Percentiles rank a stretch among this genome's conserved stretches.
These are phyloP conservation scores for Stachybotrys elegans DNA, from an alignment of 2,329 filamentous ascomycete genomes.

Conservation along the genomic window DNA sequence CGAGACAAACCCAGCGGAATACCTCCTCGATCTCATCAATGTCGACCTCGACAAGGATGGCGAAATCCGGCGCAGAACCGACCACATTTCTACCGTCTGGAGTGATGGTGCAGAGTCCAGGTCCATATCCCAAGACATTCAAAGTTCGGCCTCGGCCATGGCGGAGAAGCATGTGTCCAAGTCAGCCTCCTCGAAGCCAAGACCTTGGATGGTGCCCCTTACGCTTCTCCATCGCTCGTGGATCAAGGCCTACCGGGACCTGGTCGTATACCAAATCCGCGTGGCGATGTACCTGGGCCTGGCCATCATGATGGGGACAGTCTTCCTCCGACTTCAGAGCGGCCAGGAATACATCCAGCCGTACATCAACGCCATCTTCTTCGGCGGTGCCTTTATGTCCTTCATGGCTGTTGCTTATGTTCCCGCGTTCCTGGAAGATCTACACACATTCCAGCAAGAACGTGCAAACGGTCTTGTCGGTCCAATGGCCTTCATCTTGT, in stretches of 20 bases:
- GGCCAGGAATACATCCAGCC: slow-evolving; percentile 71
- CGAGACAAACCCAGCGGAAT: slow-evolving; percentile 76
- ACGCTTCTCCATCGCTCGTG: slow-evolving; percentile 73
- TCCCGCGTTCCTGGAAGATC: slow-evolving; percentile 67
- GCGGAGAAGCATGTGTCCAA: slow-evolving; percentile 19
- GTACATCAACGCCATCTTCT: slow-evolving; percentile 78
- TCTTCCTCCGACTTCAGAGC: slow-evolving; percentile 69
- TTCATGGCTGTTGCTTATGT: slow-evolving; percentile 85
- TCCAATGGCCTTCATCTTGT: slow-evolving; percentile 63
- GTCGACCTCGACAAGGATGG: slow-evolving; percentile 60
- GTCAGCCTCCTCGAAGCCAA: slow-evolving; percentile 27
- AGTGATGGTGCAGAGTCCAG: neutral
- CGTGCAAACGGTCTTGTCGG: slow-evolving; percentile 78
- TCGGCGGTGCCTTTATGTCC: slow-evolving; percentile 69
- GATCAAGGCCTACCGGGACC: slow-evolving; percentile 79
- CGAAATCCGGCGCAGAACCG: slow-evolving; percentile 15
- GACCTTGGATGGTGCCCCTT: slow-evolving; percentile 44
- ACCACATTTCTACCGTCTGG: neutral
- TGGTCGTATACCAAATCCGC: slow-evolving; percentile 78
- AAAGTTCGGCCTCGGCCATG: too few relatives aligned
- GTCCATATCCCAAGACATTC: too few relatives aligned
- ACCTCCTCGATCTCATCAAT: slow-evolving; percentile 72
- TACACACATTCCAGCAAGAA: slow-evolving; percentile 46
- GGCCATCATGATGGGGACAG: slow-evolving; percentile 83
- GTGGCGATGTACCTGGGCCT: slow-evolving; percentile 73